Evolutionary conservation across 495 filamentous ascomycete genomes (phyloP).

Genomic region (Aspergillus coremiiformis): DNA sequence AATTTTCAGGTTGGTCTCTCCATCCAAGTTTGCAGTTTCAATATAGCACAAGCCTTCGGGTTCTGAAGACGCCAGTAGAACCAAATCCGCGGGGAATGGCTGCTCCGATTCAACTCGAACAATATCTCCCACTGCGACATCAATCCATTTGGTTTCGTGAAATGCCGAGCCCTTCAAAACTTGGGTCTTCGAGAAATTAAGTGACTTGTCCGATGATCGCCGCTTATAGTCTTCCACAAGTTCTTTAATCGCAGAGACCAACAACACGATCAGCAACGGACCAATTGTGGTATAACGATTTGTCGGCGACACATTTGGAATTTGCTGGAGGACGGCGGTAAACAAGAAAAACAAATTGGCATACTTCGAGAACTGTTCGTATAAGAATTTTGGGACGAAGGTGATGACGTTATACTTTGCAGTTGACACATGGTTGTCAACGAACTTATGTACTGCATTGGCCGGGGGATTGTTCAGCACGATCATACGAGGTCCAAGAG

Average conservation of each 20-base stretch:
- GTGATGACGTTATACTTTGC: conserved; percentile 95
- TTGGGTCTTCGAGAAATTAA: conserved; percentile 83
- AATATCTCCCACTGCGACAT: conserved; percentile 89
- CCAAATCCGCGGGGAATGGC: conserved; percentile 91
- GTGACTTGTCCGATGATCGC: conserved; percentile 73
- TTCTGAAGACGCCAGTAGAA: conserved; percentile 88
- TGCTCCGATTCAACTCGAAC: conserved; percentile 93
- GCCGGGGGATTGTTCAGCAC: conserved; percentile 96
- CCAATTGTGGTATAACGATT: conserved; percentile 95
- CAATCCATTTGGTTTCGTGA: conserved; percentile 83
- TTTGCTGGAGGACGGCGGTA: conserved; percentile 91
- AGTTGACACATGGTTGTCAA: conserved; percentile 94
- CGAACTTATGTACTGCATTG: conserved; percentile 79
- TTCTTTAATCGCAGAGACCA: conserved; percentile 93
- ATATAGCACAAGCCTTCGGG: conserved; percentile 98
- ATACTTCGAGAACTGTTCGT: conserved; percentile 98
- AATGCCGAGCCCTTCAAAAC: conserved; percentile 82
- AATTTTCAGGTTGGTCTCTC: conserved; percentile 98
- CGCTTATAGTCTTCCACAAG: conserved; percentile 89
- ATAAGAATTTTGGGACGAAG: conserved; percentile 96
- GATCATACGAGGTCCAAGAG: conserved; percentile 85
- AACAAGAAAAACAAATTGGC: conserved; percentile 99
- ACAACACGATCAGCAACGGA: conserved; percentile 77
- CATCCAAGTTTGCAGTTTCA: conserved; percentile 96
- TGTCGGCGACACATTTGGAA: conserved; percentile 89